Percentiles rank a stretch among this genome's conserved stretches.
Evolutionary conservation across 257 asterid genomes (phyloP).

Genomic region (Salvia hispanica): DNA sequence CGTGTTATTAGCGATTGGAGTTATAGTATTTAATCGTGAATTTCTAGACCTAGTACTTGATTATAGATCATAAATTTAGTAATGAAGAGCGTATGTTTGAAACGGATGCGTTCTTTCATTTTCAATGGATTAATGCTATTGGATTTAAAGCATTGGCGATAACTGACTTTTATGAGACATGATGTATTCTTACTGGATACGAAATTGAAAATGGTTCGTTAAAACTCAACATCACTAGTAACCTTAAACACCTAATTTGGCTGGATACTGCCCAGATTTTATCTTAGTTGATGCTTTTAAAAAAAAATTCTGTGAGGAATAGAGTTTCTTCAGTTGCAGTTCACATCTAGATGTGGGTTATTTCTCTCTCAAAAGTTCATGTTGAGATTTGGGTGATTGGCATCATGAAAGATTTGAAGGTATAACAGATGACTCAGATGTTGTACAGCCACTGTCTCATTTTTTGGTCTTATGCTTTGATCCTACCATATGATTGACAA

Average conservation of each 20-base stretch:
- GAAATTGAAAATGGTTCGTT: conserved; percentile 6
- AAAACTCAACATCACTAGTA: background rate
- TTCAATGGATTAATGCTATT: conserved; percentile 10
- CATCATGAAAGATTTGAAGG: conserved; percentile 17
- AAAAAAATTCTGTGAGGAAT: background rate
- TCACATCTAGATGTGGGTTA: background rate
- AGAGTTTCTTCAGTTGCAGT: conserved; percentile 25
- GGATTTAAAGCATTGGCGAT: conserved; percentile 20
- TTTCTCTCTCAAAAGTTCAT: background rate
- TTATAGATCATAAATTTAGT: conserved; percentile 4
- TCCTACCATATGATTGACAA: conserved; percentile 9
- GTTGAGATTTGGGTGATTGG: conserved; percentile 18
- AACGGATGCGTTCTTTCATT: background rate
- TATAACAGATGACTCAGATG: background rate
- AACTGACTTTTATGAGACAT: conserved; percentile 5
- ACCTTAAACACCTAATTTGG: background rate
- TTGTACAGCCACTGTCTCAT: background rate
- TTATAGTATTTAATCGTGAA: conserved; percentile 15
- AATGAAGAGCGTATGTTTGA: conserved; percentile 7
- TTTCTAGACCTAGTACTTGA: conserved; percentile 21
- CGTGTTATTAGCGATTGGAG: conserved; percentile 10
- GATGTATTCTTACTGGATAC: conserved; percentile 21
- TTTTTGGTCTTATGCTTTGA: conserved; percentile 15
- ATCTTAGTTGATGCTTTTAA: conserved; percentile 18
- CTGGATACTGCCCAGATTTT: conserved; percentile 13